Conservation (phyloP, 805 yeast species). For the Henningerozyma blattae region DNA sequence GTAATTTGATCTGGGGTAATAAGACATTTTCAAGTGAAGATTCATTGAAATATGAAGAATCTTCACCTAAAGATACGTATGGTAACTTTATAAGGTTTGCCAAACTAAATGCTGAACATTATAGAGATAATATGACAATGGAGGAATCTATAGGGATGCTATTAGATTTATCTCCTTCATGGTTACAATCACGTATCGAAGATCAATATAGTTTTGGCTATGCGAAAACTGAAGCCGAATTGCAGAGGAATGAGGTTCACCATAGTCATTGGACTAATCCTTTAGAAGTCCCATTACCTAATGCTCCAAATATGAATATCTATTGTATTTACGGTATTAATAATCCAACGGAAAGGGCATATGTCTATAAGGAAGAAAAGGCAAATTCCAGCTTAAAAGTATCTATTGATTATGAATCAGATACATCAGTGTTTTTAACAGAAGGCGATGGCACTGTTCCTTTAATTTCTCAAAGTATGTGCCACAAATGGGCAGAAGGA, state of each 20-base stretch:
- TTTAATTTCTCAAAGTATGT: constrained; percentile 72
- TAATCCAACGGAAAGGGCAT: constrained; percentile 90
- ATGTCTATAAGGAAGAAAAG: constrained; percentile 63
- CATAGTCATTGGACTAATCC: constrained; percentile 91
- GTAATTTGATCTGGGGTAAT: constrained; percentile 81
- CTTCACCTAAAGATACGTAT: constrained; percentile 30
- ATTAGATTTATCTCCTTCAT: constrained; percentile 53
- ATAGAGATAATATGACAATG: constrained; percentile 44
- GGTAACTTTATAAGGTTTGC: constrained; percentile 66
- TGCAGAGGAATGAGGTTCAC: constrained; percentile 51
- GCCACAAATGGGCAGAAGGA: constrained; percentile 78
- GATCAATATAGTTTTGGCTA: constrained; percentile 74
- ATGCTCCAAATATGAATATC: constrained; percentile 85
- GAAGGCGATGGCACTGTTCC: constrained; percentile 98
- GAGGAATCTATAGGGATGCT: constrained; percentile 56
- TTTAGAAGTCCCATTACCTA: constrained; percentile 78
- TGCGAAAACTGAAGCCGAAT: constrained; percentile 47
- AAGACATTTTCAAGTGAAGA: constrained; percentile 64
- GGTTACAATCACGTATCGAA: constrained; percentile 56
- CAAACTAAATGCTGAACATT: constrained; percentile 1
- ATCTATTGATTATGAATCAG: constrained; percentile 55
- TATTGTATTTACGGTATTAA: constrained; percentile 95
- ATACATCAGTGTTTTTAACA: constrained; percentile 60
- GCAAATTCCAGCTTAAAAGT: constrained; percentile 43
- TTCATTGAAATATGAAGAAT: constrained; percentile 15